Evolutionary conservation across 129 eudicot species (phyloP).

Genomic region (Glebionis coronaria): DNA sequence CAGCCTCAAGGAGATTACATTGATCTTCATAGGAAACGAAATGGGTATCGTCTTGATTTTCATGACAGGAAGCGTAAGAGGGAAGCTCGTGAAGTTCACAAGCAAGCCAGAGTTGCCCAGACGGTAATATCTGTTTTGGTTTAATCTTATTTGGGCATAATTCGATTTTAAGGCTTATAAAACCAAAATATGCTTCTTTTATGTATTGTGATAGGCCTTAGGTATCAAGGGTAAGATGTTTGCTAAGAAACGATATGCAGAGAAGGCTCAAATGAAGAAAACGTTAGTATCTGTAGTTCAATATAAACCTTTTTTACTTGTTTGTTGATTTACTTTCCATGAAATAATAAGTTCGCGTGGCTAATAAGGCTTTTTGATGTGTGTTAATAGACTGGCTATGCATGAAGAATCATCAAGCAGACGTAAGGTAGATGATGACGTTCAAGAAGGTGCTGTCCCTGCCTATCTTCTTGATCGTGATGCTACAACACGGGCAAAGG

Average conservation of each 20-base stretch:
- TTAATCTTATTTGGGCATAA: neutral
- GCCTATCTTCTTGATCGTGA: slow-evolving; percentile 99
- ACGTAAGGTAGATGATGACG: slow-evolving; percentile 97
- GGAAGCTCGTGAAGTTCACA: slow-evolving; percentile 96
- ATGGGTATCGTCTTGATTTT: slow-evolving; percentile 86
- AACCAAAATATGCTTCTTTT: neutral
- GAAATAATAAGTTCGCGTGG: neutral
- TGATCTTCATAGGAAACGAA: slow-evolving; percentile 81
- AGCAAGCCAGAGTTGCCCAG: slow-evolving; percentile 70
- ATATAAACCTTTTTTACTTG: neutral
- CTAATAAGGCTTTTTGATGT: neutral
- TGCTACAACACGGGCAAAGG: slow-evolving; percentile 90
- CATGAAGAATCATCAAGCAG: slow-evolving; percentile 92
- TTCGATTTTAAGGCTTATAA: neutral
- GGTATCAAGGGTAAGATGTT: slow-evolving; percentile 92
- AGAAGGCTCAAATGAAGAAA: slow-evolving; percentile 92
- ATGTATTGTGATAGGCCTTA: slow-evolving; percentile 44
- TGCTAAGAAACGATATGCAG: slow-evolving; percentile 71
- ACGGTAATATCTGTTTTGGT: slow-evolving; percentile 27
- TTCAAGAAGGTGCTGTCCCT: slow-evolving; percentile 92
- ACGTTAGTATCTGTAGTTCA: slow-evolving; percentile 46
- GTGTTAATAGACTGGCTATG: slow-evolving; percentile 68
- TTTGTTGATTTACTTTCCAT: neutral
- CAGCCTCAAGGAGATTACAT: slow-evolving; percentile 99
- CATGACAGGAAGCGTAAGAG: slow-evolving; percentile 91